Conservation (phyloP, 345 rosid species). For the Bretschneidera sinensis region DNA sequence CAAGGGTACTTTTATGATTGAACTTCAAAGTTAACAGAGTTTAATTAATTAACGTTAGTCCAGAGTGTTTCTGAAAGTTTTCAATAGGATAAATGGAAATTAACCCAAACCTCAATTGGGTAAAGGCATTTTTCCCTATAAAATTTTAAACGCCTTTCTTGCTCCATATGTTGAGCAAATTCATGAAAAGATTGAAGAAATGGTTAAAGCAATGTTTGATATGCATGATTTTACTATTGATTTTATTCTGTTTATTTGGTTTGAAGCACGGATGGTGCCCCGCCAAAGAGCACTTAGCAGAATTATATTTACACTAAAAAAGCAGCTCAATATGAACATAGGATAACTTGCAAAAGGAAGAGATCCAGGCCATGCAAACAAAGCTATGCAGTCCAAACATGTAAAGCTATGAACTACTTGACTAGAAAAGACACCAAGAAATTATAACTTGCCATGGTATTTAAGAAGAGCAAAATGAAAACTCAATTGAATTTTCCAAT, state of each 20-base stretch:
- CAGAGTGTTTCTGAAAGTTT: no score
- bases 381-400: neutral
- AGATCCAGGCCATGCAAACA: neutral
- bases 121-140: no score
- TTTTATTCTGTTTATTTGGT: no score
- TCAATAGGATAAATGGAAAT: no score
- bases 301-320: no score
- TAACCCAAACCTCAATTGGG: no score
- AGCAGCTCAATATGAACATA: neutral
- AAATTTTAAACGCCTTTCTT: no score
- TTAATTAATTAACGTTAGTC: no score
- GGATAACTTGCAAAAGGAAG: neutral
- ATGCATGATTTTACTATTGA: conserved; percentile 94
- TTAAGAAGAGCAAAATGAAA: neutral
- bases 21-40: no score
- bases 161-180: no score
- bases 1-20: no score
- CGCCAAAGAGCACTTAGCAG: conserved; percentile 22
- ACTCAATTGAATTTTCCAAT: neutral
- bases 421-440: neutral
- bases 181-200: no score
- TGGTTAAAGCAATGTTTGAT: conserved; percentile 96
- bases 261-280: conserved; percentile 92
- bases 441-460: neutral
- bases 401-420: neutral